A percentile compares a stretch with the other conserved stretches of the same genome.
phyloP scores from a whole-genome alignment of 768 basidiomycete species.

The Mycena indigotica region DNA sequence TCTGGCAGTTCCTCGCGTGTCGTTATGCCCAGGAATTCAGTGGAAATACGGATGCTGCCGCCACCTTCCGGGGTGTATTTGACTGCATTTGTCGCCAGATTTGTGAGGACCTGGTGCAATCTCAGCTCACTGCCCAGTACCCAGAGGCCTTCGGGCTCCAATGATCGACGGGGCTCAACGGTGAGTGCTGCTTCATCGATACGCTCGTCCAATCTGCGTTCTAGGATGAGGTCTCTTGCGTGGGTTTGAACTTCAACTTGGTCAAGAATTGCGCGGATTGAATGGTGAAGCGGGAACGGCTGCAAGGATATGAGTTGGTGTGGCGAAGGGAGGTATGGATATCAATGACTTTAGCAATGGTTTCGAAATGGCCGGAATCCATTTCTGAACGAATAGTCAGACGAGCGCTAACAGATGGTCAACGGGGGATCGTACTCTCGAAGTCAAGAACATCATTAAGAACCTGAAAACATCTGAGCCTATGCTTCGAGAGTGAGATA shows the following conservation, averaged over 20 bases:
- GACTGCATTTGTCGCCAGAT: constrained; percentile 43
- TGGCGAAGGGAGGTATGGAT: background rate
- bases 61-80: constrained; percentile 33
- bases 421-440: constrained; percentile 20
- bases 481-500: background rate
- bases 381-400: constrained; percentile 28
- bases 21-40: constrained; percentile 21
- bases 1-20: constrained; percentile 19
- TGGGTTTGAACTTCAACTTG: constrained; percentile 26
- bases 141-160: constrained; percentile 25
- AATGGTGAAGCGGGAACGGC: constrained; percentile 40
- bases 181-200: constrained; percentile 32
- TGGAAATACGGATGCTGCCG: constrained; percentile 31
- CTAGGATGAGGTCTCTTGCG: constrained; percentile 31
- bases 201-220: constrained; percentile 36
- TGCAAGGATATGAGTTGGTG: constrained; percentile 16
- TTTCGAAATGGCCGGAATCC: constrained; percentile 39
- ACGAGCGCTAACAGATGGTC: background rate
- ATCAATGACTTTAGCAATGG: constrained; percentile 12
- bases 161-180: background rate
- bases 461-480: constrained; percentile 28
- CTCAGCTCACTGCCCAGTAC: constrained; percentile 47
- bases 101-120: constrained; percentile 39
- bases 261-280: constrained; percentile 30
- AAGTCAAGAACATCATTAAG: constrained; percentile 42